Evolutionary conservation across 495 filamentous ascomycete genomes (phyloP).

Genomic region (Aspergillus avenaceus): DNA sequence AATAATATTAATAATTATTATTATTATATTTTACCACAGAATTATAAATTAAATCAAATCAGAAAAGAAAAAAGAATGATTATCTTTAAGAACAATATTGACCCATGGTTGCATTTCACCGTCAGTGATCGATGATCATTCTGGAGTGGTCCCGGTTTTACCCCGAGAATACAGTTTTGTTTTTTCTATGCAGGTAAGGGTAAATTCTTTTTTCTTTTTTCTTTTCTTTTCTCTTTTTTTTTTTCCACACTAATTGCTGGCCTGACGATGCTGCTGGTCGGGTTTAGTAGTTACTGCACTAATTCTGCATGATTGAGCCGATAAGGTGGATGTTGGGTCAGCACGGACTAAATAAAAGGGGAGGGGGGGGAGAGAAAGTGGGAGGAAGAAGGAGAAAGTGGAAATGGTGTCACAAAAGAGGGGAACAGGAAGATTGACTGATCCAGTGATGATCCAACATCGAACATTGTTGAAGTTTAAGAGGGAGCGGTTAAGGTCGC

Average conservation of each 20-base stretch:
- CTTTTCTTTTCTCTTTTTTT: no score
- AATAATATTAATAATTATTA: no score
- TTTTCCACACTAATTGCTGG: background rate
- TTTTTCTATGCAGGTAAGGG: no score
- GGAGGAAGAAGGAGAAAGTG: background rate
- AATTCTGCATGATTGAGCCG: conserved; percentile 10
- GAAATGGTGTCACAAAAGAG: conserved; percentile 2
- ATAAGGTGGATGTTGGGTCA: conserved; percentile 15
- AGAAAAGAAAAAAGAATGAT: no score
- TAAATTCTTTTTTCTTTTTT: no score
- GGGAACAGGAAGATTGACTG: conserved; percentile 6
- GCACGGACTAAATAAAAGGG: conserved; percentile 2
- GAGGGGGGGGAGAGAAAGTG: background rate
- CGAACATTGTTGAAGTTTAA: conserved; percentile 5
- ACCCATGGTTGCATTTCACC: no score
- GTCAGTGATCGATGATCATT: background rate
- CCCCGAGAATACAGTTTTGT: background rate
- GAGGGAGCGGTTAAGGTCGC: conserved; percentile 11
- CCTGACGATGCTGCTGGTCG: background rate
- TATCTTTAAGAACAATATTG: no score
- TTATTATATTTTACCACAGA: no score
- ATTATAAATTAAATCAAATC: no score
- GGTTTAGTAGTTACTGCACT: background rate
- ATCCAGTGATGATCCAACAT: conserved; percentile 6
- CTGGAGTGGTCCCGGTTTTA: background rate